A percentile compares a stretch with the other conserved stretches of the same genome.
Evolutionary conservation across 1,139 yeast species (phyloP).

Genomic region (Yamadazyma membranifaciens): DNA sequence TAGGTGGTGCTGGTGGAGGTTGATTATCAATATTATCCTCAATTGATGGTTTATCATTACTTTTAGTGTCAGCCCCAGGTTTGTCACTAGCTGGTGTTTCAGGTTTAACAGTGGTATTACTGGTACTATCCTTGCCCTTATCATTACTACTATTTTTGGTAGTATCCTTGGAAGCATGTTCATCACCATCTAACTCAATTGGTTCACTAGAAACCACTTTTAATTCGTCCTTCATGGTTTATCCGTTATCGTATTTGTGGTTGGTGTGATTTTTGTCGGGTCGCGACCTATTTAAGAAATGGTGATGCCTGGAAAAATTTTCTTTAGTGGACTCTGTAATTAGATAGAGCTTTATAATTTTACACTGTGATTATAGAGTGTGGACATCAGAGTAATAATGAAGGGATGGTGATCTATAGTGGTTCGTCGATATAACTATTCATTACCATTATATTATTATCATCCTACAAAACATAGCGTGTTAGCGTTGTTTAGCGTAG

Average conservation of each 20-base stretch:
- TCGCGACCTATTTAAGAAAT: constrained; percentile 1
- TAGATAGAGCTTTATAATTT: constrained; percentile 53
- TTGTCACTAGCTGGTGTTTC: constrained; percentile 8
- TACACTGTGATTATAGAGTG: constrained; percentile 44
- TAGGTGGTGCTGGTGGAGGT: constrained; percentile 71
- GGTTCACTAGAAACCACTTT: constrained; percentile 37
- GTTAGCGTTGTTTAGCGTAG: no score
- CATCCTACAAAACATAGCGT: not conserved
- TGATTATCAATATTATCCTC: constrained; percentile 18
- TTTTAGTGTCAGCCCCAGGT: not conserved
- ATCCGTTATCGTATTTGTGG: not conserved
- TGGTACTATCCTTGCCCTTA: constrained; percentile 2
- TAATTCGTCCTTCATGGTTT: constrained; percentile 23
- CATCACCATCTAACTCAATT: constrained; percentile 24
- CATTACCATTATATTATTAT: not conserved
- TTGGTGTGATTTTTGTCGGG: no score
- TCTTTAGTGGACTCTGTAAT: constrained; percentile 37
- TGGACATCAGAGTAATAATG: constrained; percentile 26
- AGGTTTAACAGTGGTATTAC: constrained; percentile 7
- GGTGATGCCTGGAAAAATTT: constrained; percentile 2
- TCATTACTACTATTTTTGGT: constrained; percentile 3
- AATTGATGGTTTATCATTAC: constrained; percentile 1
- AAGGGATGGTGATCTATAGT: not conserved
- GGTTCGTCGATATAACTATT: not conserved
- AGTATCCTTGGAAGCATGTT: constrained; percentile 3